Base-by-base conservation (phyloP, 2,329 filamentous ascomycete species). In the Cercospora janseana region DNA sequence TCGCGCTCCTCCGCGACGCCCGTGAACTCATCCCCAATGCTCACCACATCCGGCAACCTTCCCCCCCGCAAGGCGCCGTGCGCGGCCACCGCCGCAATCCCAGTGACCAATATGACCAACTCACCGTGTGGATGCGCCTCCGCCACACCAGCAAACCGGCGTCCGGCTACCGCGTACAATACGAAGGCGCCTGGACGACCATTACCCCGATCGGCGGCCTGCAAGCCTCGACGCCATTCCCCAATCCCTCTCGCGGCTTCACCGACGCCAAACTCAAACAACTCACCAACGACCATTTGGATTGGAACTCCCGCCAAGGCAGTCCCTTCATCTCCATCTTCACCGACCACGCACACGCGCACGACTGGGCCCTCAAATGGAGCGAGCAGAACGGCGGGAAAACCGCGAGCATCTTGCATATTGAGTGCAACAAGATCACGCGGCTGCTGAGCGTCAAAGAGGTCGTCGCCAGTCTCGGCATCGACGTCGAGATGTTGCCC, bases 111-210 rank as follows among this genome's bases (percentile, higher is more conserved):
- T 45, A 53, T 18, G 46, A 45, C 29, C 38, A 46, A 21, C 46
- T 49, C 5, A 49, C 51, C 10, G 41, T 53, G 32, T 53, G 51
- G 51, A 53, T 53, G 51, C 45, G 51, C 20, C 41, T 53, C 12
- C 38, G 51, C 18, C 51, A 53, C 34, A 45, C 45, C 27, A 35
- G 15, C 32, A 53, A 49, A 32, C 51, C 51, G 20, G 21, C 26
- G 1, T 34, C 40, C n/a, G 51, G 45, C 38, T 49, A 53, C 32
- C 45, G 51, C 10, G 51, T 53, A 9, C 51, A 53, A 26, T 49
- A 47, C 13, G 37, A 41, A 28, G 45, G 46, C 15, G 51, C 51
- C 3, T 43, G 46, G 46, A 49, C 38, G 7, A 49, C 45, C 12
- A 32, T 49, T 8, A 53, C 45, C 9, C 46, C 45, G 4, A 28